Base-by-base conservation (phyloP, 352 stramenopile species). In the Phytophthora tubulina region DNA sequence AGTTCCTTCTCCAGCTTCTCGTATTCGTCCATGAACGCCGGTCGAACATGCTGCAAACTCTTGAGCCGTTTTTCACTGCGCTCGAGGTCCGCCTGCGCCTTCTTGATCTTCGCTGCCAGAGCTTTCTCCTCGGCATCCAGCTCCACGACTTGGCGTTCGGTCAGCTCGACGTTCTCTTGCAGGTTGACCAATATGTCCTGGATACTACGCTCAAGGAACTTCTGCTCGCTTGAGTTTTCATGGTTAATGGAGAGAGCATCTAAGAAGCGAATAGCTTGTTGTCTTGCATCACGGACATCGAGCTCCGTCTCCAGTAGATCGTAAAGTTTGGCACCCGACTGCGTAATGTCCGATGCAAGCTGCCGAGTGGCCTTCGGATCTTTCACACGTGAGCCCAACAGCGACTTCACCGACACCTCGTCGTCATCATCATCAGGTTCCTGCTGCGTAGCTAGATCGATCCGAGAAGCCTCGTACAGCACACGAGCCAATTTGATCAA, bases 1-100 rank as follows among this genome's bases (percentile, higher is more conserved):
- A 99, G 86, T 60, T 99, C 97, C 46, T 95, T 91, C 81, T 99
- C 96, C 15, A 99, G 87, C 80, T 98, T 97, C 64, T 99, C 97
- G 62, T 99, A 98, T 78, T 99, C 97, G 79, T 99, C 97, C 92
- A 98, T 99, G 69, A 99, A 99, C 36, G 96, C 90, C 39, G 97
- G 96, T 3, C 96, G 82, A 61, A 99, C 94, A 64, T 95, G 91
- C 64, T 98, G 89, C 60, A 97, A 75, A 54, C 90, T 90, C 76
- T 95, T 96, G 53, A 99, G 81, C 0, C 96, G 85, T 81, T 99
- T 99, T 56, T 98, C 93, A 67, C 88, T 97, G 38, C 97, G 92
- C 64, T 99, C 96, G 0, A 99, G 81, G 62, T 99, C 97, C n/a
- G 87, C 90, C 64, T 97, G 87, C 32, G 93, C 89, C 75, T 99